Evolutionary conservation across 768 basidiomycete genomes (phyloP), one percentile per base, ranked within the genome.

Genomic region (Sarcodon aspratus): DNA sequence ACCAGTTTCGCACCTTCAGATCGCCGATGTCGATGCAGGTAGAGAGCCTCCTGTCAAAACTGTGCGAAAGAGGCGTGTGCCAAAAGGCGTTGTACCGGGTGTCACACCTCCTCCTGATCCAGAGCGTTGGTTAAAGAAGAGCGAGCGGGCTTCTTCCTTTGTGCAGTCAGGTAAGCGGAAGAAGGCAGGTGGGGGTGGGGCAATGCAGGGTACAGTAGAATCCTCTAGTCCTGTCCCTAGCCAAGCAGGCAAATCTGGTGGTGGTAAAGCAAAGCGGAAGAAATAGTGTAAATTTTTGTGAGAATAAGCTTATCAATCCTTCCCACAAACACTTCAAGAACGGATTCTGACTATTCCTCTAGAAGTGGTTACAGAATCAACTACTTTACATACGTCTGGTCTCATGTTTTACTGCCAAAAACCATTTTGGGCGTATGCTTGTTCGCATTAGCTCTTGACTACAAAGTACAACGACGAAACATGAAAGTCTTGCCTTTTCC

Each of bases 51-150:
- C 52, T 13, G 58, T 52, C 50, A 71, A 65, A 66, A 76, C 76
- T 61, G 72, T 76, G 55, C 74, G 82, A 50, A 75, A 64, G 64
- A 75, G 76, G 53, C 80, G 86, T 59, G 72, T 90, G 13, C 87
- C 88, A 11, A 71, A 75, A 48, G 82, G 83, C n/a, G 82, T 90
- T 17, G 63, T 80, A 21, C 83, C 80, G 13, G 87, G 88, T 15
- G 79, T 86, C 10, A 88, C 87, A 4, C 86, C 87, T 31, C 73
- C 79, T 13, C 88, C 89, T 33, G 88, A 91, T 66, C 86, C 88
- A 21, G 88, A 91, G 62, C 70, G 88, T 53, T 91, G 88, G 88
- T 61, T 91, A 51, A 91, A 91, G 76, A 91, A 88, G 69, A 84
- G 78, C 47, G 85, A 89, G 62, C 70, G 86, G 45, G 74, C 82